Conservation (phyloP, 139 green algal species). For the Picochlorum sp. region DNA sequence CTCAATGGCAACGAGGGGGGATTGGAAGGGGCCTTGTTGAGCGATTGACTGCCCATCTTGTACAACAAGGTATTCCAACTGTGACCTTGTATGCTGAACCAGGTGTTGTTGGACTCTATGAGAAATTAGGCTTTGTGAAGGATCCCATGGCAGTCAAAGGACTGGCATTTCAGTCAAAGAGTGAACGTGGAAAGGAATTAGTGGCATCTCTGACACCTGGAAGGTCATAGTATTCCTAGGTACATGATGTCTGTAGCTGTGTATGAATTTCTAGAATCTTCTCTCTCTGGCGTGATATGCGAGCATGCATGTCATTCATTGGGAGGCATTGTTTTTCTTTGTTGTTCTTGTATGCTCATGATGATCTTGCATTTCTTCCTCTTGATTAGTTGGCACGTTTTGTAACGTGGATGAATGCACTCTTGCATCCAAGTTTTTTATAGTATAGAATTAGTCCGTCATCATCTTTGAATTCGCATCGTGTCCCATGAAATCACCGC, state of each 20-base stretch:
- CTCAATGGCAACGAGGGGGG: conserved; percentile 70
- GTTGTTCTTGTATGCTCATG: too few relatives aligned
- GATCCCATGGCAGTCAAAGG: conserved; percentile 62
- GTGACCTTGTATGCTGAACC: conserved; percentile 74
- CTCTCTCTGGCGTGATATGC: background rate
- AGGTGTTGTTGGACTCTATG: conserved; percentile 70
- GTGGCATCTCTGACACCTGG: background rate
- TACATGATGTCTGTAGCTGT: background rate
- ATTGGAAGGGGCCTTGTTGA: conserved; percentile 73
- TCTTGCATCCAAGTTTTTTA: too few relatives aligned
- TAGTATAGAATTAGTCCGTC: too few relatives aligned
- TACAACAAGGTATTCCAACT: conserved; percentile 54
- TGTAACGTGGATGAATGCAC: too few relatives aligned
- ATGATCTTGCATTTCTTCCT: too few relatives aligned
- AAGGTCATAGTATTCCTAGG: background rate
- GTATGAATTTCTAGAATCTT: background rate
- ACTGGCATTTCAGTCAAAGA: conserved; percentile 63
- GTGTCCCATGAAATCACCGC: too few relatives aligned
- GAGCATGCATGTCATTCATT: too few relatives aligned
- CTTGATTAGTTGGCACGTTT: too few relatives aligned
- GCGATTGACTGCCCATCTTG: conserved; percentile 57
- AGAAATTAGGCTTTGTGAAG: conserved; percentile 72
- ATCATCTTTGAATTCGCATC: too few relatives aligned
- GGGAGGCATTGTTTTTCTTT: too few relatives aligned
- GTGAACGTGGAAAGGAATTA: background rate